Base-by-base conservation (phyloP, 2,329 filamentous ascomycete species). In the Aureobasidium vineae region DNA sequence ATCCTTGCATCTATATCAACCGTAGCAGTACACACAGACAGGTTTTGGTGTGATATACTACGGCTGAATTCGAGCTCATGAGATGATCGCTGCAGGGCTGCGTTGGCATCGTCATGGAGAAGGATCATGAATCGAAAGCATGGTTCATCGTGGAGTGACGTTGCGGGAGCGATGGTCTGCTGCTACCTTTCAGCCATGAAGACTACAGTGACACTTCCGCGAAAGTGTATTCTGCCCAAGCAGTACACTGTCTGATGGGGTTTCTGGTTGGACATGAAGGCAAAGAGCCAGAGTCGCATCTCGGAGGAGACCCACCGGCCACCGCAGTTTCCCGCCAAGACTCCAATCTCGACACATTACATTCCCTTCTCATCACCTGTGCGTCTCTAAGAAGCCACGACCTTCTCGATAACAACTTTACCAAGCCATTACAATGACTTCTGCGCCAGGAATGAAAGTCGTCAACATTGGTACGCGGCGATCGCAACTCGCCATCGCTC, bases 401-500 rank as follows among this genome's bases (percentile, higher is more conserved):
- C n/a, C 6, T 8, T 36, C 3, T 10, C 19, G 21, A 11, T 3
- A 10, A 19, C 7, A n/a, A 5, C 16, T n/a, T 2, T 8, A 3
- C 11, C 11, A 40, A 23, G 16, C 15, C 31, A 41, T 13, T 3
- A 3, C 5, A n/a, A 41, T 45, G 54, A 16, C 38, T 45, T 59
- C 26, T 8, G 11, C 23, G 8, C 7, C n/a, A 59, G 21, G 47
- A 0, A 36, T 21, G 11, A 40, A 21, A 33, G 28, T 60, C n/a
- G 56, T 60, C 11, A 60, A 60, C 2, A 47, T 60, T 5, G 56
- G 56, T 26, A 60, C 56, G 10, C 56, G 56, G n/a, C 88, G 89
- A 74, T 97, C 92, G 26, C 86, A 88, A 49, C 87, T 97, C 53
- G 93, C 93, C 60, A 82, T 96, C 68, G 83, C 88, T 41, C 93